A percentile compares a stretch with the other conserved stretches of the same genome.
Evolutionary conservation across 805 yeast genomes (phyloP).

Genomic region (Saccharomycopsis sp.): DNA sequence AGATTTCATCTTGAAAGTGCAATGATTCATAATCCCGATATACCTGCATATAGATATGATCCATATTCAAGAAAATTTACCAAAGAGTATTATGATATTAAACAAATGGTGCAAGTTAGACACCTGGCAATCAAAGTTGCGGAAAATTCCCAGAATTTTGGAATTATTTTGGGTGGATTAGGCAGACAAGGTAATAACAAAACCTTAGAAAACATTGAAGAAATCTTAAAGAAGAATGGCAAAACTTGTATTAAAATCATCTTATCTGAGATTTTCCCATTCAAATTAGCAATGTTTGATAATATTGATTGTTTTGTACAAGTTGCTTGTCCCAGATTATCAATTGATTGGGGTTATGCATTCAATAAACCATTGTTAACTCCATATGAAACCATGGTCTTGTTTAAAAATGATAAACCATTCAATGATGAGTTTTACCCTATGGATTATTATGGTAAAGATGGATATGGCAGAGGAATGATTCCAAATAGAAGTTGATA

Average conservation of each 20-base stretch:
- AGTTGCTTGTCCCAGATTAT: constrained; percentile 92
- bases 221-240: constrained; percentile 41
- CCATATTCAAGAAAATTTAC: constrained; percentile 92
- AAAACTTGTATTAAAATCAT: constrained; percentile 70
- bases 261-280: constrained; percentile 88
- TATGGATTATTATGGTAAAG: constrained; percentile 87
- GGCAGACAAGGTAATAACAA: constrained; percentile 90
- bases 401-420: constrained; percentile 59
- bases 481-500: neutral
- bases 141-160: constrained; percentile 49
- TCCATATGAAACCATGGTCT: constrained; percentile 93
- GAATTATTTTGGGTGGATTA: constrained; percentile 81
- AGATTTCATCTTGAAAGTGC: constrained; percentile 91
- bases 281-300: constrained; percentile 82
- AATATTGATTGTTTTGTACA: constrained; percentile 93
- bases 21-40: constrained; percentile 92
- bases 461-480: constrained; percentile 84
- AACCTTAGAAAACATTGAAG: constrained; percentile 61
- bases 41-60: constrained; percentile 90
- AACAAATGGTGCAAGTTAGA: constrained; percentile 67
- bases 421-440: constrained; percentile 69
- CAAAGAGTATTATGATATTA: constrained; percentile 77
- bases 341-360: constrained; percentile 99
- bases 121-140: constrained; percentile 66
- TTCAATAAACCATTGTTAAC: constrained; percentile 85